phyloP scores from a whole-genome alignment of 2,329 filamentous ascomycete species.

The Tolypocladium ophioglossoides region DNA sequence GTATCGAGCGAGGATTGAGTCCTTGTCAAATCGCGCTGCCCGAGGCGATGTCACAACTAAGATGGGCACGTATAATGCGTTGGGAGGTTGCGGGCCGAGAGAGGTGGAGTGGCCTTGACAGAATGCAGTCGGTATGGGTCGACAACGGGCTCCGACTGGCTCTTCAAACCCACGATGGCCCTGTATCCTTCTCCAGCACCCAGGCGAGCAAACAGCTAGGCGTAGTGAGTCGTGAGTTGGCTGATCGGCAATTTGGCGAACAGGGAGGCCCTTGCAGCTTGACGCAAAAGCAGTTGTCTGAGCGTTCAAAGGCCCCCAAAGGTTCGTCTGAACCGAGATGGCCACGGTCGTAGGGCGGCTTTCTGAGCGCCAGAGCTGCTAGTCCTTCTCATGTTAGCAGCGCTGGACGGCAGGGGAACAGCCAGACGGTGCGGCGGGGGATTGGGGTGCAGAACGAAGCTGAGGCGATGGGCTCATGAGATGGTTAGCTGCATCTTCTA shows the following conservation, averaged over 20 bases:
- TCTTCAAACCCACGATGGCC: not conserved
- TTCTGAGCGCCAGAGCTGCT: not conserved
- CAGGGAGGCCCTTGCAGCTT: not conserved
- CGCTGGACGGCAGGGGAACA: not conserved
- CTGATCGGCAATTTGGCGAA: not conserved
- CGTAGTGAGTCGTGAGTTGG: constrained; percentile 1
- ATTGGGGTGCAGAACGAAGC: not conserved
- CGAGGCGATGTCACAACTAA: constrained; percentile 2
- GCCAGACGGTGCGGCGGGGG: not conserved
- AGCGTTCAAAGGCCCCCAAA: not conserved
- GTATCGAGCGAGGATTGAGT: constrained; percentile 3
- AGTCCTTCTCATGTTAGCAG: not conserved
- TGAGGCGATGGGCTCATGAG: not conserved
- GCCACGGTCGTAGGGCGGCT: not conserved
- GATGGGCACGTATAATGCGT: constrained; percentile 1
- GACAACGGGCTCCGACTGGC: constrained; percentile 2
- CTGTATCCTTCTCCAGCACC: not conserved
- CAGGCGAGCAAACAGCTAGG: not conserved
- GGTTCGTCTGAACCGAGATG: constrained; percentile 2
- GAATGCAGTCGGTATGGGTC: not conserved
- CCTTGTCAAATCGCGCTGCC: constrained; percentile 1
- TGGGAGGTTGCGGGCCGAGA: not conserved
- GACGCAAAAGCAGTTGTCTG: not conserved
- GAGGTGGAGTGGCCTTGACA: not conserved
- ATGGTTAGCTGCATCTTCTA: not conserved